Conservation (phyloP, 2,329 filamentous ascomycete species). For the Shiraia sp. region DNA sequence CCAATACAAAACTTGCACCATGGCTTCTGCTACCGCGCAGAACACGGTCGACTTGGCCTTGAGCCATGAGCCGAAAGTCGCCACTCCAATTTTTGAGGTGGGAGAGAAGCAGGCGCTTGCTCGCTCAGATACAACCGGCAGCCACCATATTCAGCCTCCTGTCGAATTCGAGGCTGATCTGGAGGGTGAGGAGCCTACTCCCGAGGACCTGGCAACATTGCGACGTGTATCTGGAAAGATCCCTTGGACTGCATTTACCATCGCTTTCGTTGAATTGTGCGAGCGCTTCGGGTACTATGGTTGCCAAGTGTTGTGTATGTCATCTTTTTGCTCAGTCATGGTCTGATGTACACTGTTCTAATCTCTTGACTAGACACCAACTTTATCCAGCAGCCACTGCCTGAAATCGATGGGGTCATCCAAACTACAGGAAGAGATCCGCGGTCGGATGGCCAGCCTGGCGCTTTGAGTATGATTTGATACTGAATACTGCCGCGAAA, state of each 20-base stretch:
- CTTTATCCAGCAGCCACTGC: slow-evolving; percentile 44
- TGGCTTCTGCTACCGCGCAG: slow-evolving; percentile 36
- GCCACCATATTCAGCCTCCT: slow-evolving; percentile 13
- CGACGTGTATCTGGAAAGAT: slow-evolving; percentile 67
- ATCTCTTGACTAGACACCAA: slow-evolving; percentile 40
- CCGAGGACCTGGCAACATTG: slow-evolving; percentile 65
- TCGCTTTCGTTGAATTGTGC: slow-evolving; percentile 74
- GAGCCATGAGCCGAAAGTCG: slow-evolving; percentile 39
- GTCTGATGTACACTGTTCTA: background rate
- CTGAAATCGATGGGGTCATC: slow-evolving; percentile 39
- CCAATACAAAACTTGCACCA: slow-evolving; percentile 13
- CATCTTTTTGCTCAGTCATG: background rate
- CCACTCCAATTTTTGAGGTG: slow-evolving; percentile 37
- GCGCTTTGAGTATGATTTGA: slow-evolving; percentile 23
- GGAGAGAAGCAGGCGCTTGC: slow-evolving; percentile 38
- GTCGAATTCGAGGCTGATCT: slow-evolving; percentile 41
- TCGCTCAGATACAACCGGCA: slow-evolving; percentile 20
- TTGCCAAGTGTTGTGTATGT: slow-evolving; percentile 66
- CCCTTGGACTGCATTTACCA: slow-evolving; percentile 67
- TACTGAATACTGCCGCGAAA: too few relatives aligned
- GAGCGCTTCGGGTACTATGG: slow-evolving; percentile 82
- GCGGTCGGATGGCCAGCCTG: slow-evolving; percentile 34
- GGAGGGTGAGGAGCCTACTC: slow-evolving; percentile 55
- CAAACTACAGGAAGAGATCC: slow-evolving; percentile 38
- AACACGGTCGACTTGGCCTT: slow-evolving; percentile 41